These are phyloP conservation scores for Chenopodium album DNA, from an alignment of 148 eudicot genomes.

Conservation along the genomic window DNA sequence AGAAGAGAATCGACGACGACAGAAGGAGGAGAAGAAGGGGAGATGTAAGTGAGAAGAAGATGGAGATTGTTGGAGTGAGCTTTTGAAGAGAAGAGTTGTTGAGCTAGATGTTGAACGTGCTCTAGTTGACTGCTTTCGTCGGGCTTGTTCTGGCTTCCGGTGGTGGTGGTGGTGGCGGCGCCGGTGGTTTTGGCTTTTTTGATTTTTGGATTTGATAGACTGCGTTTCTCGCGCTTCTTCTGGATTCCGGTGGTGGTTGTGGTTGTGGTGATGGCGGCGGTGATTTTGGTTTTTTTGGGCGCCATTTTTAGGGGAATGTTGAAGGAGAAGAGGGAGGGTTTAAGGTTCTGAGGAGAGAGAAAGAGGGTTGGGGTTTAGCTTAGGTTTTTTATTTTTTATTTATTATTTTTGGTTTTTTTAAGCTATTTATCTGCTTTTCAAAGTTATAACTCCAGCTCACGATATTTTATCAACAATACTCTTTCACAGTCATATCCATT, in stretches of 20 bases:
- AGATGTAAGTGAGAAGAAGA: conserved; percentile 52
- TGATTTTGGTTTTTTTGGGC: conserved; percentile 5
- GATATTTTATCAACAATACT: no score
- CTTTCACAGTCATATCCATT: no score
- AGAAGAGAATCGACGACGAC: conserved; percentile 66
- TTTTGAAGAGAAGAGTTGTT: conserved; percentile 60
- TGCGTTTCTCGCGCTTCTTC: conserved; percentile 41
- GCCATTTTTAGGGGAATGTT: conserved; percentile 31
- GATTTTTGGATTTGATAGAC: conserved; percentile 30
- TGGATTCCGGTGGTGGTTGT: conserved; percentile 2
- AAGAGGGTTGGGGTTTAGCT: not conserved
- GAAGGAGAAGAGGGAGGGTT: conserved; percentile 20
- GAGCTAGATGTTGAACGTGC: conserved; percentile 33
- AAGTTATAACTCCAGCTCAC: no score
- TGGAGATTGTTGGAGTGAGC: conserved; percentile 76
- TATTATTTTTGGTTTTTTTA: no score
- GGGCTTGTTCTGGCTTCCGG: conserved; percentile 33
- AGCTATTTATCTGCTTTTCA: no score
- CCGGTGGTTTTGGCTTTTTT: not conserved
- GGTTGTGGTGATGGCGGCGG: not conserved
- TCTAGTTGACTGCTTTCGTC: conserved; percentile 39
- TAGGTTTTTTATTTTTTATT: not conserved
- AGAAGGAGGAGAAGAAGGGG: conserved; percentile 51
- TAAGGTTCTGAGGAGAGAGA: not conserved
- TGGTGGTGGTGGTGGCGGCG: not conserved